A percentile compares a stretch with the other conserved stretches of the same genome.
These are phyloP conservation scores for Blastobotrys arbuscula DNA, from an alignment of 1,139 yeast species.

Conservation along the genomic window DNA sequence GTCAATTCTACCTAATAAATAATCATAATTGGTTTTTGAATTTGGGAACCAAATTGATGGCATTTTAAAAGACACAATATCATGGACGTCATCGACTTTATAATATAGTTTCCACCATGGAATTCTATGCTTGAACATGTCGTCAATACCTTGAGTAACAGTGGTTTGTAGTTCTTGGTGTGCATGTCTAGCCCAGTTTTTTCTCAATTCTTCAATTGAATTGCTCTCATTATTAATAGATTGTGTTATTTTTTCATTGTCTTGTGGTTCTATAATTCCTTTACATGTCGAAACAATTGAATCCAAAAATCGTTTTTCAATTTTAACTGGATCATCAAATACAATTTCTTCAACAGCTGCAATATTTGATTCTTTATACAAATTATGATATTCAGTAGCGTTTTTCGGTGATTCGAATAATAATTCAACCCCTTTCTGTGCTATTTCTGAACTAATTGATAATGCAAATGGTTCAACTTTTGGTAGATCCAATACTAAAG, in stretches of 20 bases:
- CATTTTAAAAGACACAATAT: slow-evolving; percentile 20
- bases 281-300: slow-evolving; percentile 29
- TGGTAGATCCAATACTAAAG: slow-evolving; percentile 23
- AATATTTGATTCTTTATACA: slow-evolving; percentile 26
- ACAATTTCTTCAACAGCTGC: slow-evolving; percentile 23
- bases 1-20: slow-evolving; percentile 33
- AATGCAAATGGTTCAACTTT: slow-evolving; percentile 5
- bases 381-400: slow-evolving; percentile 24
- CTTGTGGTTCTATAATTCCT: slow-evolving; percentile 21
- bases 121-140: slow-evolving; percentile 21
- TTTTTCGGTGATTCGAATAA: slow-evolving; percentile 30
- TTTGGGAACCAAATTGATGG: slow-evolving; percentile 28
- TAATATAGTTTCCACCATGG: slow-evolving; percentile 39
- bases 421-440: slow-evolving; percentile 26
- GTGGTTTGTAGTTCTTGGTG: slow-evolving; percentile 36
- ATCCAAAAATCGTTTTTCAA: slow-evolving; percentile 20
- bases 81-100: slow-evolving; percentile 35
- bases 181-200: slow-evolving; percentile 34
- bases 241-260: slow-evolving; percentile 14
- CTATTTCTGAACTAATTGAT: slow-evolving; percentile 22
- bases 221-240: slow-evolving; percentile 18
- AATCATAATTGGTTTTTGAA: slow-evolving; percentile 28
- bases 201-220: slow-evolving; percentile 24
- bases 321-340: slow-evolving; percentile 17
- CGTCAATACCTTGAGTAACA: slow-evolving; percentile 26